These are phyloP conservation scores for Ophiostoma triangulosporum DNA, from an alignment of 2,329 filamentous ascomycete species.

Conservation along the genomic window DNA sequence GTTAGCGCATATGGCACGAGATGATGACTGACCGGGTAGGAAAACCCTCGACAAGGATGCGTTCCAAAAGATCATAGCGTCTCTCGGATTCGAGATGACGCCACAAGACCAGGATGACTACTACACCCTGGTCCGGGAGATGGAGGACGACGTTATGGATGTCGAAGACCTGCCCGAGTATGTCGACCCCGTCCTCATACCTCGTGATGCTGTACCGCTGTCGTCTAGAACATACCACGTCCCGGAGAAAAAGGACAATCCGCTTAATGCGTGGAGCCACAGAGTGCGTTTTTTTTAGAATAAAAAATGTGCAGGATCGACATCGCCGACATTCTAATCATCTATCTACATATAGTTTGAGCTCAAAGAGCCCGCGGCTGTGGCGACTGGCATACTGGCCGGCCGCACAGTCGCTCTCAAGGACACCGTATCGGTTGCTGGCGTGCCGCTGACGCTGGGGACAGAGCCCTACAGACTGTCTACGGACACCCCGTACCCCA, in stretches of 20 bases:
- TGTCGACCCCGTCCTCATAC: constrained; percentile 15
- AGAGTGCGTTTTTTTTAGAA: background rate
- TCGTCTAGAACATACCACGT: constrained; percentile 15
- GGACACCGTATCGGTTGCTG: constrained; percentile 60
- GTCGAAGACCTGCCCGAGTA: constrained; percentile 19
- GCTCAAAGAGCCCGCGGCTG: constrained; percentile 13
- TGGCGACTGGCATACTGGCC: constrained; percentile 41
- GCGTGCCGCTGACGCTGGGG: constrained; percentile 41
- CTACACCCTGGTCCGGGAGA: constrained; percentile 16
- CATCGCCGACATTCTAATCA: background rate
- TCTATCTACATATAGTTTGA: constrained; percentile 13
- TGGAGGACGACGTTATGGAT: constrained; percentile 18
- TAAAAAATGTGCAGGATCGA: background rate
- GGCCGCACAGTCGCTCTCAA: constrained; percentile 63
- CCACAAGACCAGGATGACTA: constrained; percentile 19
- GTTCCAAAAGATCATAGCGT: constrained; percentile 10
- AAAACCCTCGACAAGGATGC: constrained; percentile 8
- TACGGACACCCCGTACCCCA: constrained; percentile 42
- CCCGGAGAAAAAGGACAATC: constrained; percentile 17
- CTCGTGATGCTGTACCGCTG: constrained; percentile 5
- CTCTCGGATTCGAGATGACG: constrained; percentile 12
- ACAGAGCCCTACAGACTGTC: constrained; percentile 30
- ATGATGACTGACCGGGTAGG: background rate
- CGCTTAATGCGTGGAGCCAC: constrained; percentile 24
- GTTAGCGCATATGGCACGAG: too few species aligned